Conservation (phyloP, 805 yeast genomes). For the Pichia exigua region DNA sequence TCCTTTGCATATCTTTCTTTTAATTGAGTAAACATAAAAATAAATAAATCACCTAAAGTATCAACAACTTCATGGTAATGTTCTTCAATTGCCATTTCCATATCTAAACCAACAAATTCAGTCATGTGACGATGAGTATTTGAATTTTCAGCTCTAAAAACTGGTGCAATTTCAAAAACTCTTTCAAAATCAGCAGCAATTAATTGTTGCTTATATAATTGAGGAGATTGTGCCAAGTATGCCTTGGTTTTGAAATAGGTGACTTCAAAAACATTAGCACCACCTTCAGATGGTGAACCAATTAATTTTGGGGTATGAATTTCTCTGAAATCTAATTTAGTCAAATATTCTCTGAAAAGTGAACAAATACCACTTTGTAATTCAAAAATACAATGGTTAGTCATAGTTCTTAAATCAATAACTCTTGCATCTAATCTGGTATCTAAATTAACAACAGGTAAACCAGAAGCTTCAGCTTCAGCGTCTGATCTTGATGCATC, state of each 20-base stretch:
- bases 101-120: slow-evolving; percentile 93
- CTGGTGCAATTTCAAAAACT: slow-evolving; percentile 95
- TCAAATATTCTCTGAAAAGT: slow-evolving; percentile 83
- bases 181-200: slow-evolving; percentile 97
- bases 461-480: slow-evolving; percentile 84
- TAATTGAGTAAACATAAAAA: slow-evolving; percentile 81
- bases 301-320: slow-evolving; percentile 93
- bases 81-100: slow-evolving; percentile 97
- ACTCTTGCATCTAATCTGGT: slow-evolving; percentile 93
- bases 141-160: slow-evolving; percentile 98
- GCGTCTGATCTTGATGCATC: slow-evolving; percentile 95
- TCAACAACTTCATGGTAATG: slow-evolving; percentile 88
- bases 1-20: slow-evolving; percentile 73
- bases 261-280: slow-evolving; percentile 92
- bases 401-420: slow-evolving; percentile 91
- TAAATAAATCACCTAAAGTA: slow-evolving; percentile 55
- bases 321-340: slow-evolving; percentile 66
- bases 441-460: slow-evolving; percentile 93
- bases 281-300: slow-evolving; percentile 97
- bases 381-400: slow-evolving; percentile 95
- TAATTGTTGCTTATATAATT: slow-evolving; percentile 93
- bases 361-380: slow-evolving; percentile 84
- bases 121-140: slow-evolving; percentile 99
- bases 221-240: slow-evolving; percentile 96
- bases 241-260: slow-evolving; percentile 90